Evolutionary conservation across 257 asterid species (phyloP), one percentile per base, ranked within the genome.

Genomic region (Salvia splendens): DNA sequence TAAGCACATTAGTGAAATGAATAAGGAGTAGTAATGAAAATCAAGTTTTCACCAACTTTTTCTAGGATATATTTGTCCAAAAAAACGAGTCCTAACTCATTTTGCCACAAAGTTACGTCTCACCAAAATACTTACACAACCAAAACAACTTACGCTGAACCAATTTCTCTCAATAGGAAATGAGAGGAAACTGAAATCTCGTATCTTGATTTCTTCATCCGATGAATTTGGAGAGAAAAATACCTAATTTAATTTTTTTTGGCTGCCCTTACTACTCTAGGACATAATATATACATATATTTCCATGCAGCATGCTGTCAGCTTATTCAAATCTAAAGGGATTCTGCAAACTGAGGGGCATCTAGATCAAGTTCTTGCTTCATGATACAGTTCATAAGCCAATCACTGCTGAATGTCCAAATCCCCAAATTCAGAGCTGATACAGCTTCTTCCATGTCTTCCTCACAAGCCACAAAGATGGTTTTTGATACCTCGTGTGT

Each of bases 361-460:
- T 83, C 90, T 56, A 89, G 78, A 74, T 90, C 93, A 69, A 89
- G 89, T 65, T 87, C 84, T 84, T 92, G 98, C 79, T 70, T 87
- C 95, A 93, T 84, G 76, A 90, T 59, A 73, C 97, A 86, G 72
- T 75, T 83, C 96, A 89, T 88, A 17, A 93, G 78, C 98, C 98
- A 89, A 64, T 92, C 95, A 52, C 83, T 81, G 70, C 89, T 77
- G 73, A 87, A 92, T 62, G 97, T 86, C 78, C 69, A 65, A 9
- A 90, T 76, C 66, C 93, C 96, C 75, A 77, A 72, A 77, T 82
- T 81, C 20, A 81, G 86, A 6, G 93, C 96, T 69, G 77, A 73
- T 40, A 81, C 74, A 53, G 93, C 95, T 77, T 87, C 98, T 61
- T 83, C 89, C 84, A 75, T 81, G 75, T 89, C 95, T 79, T 93